A percentile compares a stretch with the other conserved stretches of the same genome.
Evolutionary conservation across 495 filamentous ascomycete genomes (phyloP).

Genomic region (Lepidopterella palustris): DNA sequence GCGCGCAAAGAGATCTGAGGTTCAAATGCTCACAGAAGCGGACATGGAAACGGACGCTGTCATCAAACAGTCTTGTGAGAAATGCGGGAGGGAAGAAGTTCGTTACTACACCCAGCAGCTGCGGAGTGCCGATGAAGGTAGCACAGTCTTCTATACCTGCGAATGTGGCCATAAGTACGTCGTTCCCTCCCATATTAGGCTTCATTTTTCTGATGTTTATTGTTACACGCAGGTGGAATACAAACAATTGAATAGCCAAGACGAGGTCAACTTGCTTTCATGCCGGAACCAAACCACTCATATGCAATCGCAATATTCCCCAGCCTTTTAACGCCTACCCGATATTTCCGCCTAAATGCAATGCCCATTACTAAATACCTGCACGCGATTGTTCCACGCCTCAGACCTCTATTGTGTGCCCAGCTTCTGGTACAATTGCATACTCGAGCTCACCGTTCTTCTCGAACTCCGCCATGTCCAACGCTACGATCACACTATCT

Average conservation of each 20-base stretch:
- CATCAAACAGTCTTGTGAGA: conserved; percentile 63
- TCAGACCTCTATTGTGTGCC: conserved; percentile 11
- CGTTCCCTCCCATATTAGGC: background rate
- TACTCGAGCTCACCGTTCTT: conserved; percentile 84
- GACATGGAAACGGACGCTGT: conserved; percentile 72
- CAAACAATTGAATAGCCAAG: conserved; percentile 47
- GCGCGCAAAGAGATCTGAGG: conserved; percentile 73
- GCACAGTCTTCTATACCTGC: conserved; percentile 82
- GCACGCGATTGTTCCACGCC: background rate
- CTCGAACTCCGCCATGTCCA: conserved; percentile 98
- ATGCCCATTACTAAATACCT: background rate
- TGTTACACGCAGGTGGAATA: conserved; percentile 49
- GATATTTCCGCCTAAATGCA: background rate
- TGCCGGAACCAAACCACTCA: background rate
- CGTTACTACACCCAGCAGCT: conserved; percentile 80
- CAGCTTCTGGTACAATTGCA: conserved; percentile 66
- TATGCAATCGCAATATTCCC: background rate
- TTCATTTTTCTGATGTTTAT: conserved; percentile 22
- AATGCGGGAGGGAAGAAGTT: conserved; percentile 77
- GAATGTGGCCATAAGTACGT: conserved; percentile 73
- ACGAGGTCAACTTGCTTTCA: background rate
- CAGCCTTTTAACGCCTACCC: background rate
- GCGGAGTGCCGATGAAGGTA: conserved; percentile 90
- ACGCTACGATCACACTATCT: conserved; percentile 87
- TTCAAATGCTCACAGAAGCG: conserved; percentile 73